phyloP scores from a whole-genome alignment of 2,329 filamentous ascomycete species.

The Xylariaceae sp. region DNA sequence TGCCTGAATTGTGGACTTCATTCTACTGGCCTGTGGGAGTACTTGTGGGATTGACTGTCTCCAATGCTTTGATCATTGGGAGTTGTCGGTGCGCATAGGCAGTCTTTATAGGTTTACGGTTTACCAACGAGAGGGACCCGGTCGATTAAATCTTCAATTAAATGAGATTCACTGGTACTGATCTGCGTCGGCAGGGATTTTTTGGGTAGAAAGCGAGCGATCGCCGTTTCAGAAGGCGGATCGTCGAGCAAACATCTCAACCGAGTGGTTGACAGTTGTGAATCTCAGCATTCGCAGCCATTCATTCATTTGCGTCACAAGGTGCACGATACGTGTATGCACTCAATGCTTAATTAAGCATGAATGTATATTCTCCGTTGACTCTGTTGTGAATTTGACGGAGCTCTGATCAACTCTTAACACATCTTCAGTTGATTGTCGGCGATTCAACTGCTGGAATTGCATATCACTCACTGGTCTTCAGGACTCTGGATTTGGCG shows the following conservation, averaged over 20 bases:
- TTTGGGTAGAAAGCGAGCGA: conserved; percentile 8
- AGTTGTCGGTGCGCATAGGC: no score
- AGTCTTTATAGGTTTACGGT: no score
- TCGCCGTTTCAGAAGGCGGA: conserved; percentile 14
- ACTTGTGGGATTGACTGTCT: not conserved
- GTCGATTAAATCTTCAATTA: no score
- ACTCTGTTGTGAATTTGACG: no score
- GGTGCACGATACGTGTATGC: not conserved
- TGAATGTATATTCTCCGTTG: no score
- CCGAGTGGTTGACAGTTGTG: not conserved
- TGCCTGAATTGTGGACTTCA: conserved; percentile 11
- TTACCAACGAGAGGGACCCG: no score
- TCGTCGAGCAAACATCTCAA: conserved; percentile 7
- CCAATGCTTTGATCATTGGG: not conserved
- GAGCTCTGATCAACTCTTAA: no score
- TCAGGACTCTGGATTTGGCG: no score
- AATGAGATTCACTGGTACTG: not conserved
- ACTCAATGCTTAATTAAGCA: no score
- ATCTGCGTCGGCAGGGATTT: conserved; percentile 11
- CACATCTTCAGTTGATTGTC: no score
- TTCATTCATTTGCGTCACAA: not conserved
- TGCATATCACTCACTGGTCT: no score
- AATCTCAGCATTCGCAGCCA: not conserved
- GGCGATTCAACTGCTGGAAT: no score
- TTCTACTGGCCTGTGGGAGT: not conserved